Conservation (phyloP, 2,329 filamentous ascomycete species). For the Aureobasidium sp. region DNA sequence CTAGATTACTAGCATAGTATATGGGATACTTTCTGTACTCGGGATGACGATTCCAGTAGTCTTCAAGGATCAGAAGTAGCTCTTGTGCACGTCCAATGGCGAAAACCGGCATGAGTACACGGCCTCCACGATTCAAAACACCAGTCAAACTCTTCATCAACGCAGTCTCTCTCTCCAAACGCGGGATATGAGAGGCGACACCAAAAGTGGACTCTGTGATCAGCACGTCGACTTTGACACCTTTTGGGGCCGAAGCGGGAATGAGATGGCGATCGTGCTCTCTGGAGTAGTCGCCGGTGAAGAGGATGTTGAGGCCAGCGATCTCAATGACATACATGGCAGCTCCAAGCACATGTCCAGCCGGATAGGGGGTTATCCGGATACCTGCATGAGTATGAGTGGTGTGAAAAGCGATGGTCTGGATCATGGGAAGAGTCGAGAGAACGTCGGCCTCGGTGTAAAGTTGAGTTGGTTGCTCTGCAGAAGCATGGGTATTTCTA, state of each 20-base stretch:
- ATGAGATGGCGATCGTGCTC: conserved; percentile 95
- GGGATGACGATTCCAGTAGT: conserved; percentile 87
- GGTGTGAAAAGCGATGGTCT: conserved; percentile 96
- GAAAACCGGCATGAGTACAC: conserved; percentile 91
- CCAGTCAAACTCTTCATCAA: conserved; percentile 93
- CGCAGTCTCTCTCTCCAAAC: conserved; percentile 82
- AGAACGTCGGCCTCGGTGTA: conserved; percentile 95
- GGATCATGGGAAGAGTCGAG: conserved; percentile 86
- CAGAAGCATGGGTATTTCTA: conserved; percentile 58
- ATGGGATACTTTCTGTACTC: conserved; percentile 89
- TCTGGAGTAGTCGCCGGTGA: conserved; percentile 94
- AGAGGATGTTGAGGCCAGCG: conserved; percentile 90
- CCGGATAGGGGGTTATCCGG: conserved; percentile 91
- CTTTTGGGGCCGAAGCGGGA: conserved; percentile 81
- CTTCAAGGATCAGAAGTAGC: conserved; percentile 85
- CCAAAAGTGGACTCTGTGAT: conserved; percentile 98
- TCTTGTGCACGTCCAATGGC: conserved; percentile 91
- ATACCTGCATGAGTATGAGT: conserved; percentile 97
- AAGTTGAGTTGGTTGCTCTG: conserved; percentile 58
- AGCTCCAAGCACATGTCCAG: conserved; percentile 93
- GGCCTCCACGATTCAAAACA: conserved; percentile 83
- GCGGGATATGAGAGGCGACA: conserved; percentile 86
- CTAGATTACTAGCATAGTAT: conserved; percentile 94
- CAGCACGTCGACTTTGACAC: conserved; percentile 87
- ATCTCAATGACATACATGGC: conserved; percentile 99